Evolutionary conservation across 208 protist species (phyloP), one percentile per base, ranked within the genome.

Genomic region (Leishmania major): DNA sequence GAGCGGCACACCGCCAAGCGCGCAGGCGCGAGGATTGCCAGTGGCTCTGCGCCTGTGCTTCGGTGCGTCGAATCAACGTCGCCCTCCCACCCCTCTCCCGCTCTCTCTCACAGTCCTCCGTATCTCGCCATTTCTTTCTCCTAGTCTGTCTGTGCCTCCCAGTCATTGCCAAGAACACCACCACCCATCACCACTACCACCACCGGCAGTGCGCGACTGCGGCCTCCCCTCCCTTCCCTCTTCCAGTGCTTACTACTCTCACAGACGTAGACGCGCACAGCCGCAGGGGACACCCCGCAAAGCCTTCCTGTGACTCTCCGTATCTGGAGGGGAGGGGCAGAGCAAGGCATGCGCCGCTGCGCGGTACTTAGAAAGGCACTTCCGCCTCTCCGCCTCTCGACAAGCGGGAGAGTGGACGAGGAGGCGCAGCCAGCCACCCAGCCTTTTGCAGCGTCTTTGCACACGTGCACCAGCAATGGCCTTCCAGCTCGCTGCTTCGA

Each of bases 301-400:
- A 40, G 2, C 3, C 28, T 10, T 67, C n/a, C 59, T 31, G 31
- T 31, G 6, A 35, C 59, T 35, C 57, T 62, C 28, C 5, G 17
- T 6, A 31, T 25, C 22, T 1, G 57, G 57, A 31, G 57, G 57
- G 57, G 35, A 22, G 64, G 28, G 35, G 10, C 40, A 22, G 13
- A 37, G 69, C 6, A 73, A 43, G 7, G 69, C 10, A 77, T 77
- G 72, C 72, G 73, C 28, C 47, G 53, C 73, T 64, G 73, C 53
- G 73, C 51, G 4, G 13, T 62, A 40, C 51, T 62, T 45, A 51
- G 51, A 25, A 35, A 62, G n/a, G 73, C 53, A 51, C 73, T 35
- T 43, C 73, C 73, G 31, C 47, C 31, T 11, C 73, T 77, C 31
- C 70, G 25, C 40, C 70, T 74, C 70, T 47, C 70, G 28, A 35